A percentile compares a stretch with the other conserved stretches of the same genome.
Evolutionary conservation across 495 filamentous ascomycete genomes (phyloP).

Genomic region (Penicillium samsonianum): DNA sequence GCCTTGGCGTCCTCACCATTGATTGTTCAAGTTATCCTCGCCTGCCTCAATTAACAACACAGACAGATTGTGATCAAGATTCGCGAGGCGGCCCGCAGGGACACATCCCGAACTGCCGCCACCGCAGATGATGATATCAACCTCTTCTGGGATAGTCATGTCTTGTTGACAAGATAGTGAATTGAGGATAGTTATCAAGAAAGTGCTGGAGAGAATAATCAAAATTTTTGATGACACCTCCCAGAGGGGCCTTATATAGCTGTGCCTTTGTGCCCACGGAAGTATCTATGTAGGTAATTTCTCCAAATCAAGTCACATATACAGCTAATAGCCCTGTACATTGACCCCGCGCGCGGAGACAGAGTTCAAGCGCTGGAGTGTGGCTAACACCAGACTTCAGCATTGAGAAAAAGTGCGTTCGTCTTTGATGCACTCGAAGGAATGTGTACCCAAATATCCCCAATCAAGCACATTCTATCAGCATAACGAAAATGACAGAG

Average conservation of each 20-base stretch:
- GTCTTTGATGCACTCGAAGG: background rate
- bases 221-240: background rate
- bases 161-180: background rate
- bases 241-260: constrained; percentile 2
- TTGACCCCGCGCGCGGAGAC: constrained; percentile 11
- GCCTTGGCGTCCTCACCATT: constrained; percentile 48
- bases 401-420: background rate
- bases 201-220: background rate
- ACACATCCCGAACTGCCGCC: constrained; percentile 74
- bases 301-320: background rate
- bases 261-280: background rate
- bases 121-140: constrained; percentile 83
- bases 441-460: background rate
- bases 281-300: background rate
- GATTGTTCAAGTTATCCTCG: constrained; percentile 80
- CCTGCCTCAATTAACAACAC: constrained; percentile 79
- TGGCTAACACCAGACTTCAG: background rate
- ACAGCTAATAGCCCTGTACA: background rate
- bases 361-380: constrained; percentile 1
- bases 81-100: constrained; percentile 75
- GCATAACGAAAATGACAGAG: background rate
- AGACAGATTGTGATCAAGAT: constrained; percentile 77
- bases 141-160: constrained; percentile 60
- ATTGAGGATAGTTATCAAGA: background rate
- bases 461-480: background rate